phyloP scores from a whole-genome alignment of 768 basidiomycete species.

The Chalciporus chontae region DNA sequence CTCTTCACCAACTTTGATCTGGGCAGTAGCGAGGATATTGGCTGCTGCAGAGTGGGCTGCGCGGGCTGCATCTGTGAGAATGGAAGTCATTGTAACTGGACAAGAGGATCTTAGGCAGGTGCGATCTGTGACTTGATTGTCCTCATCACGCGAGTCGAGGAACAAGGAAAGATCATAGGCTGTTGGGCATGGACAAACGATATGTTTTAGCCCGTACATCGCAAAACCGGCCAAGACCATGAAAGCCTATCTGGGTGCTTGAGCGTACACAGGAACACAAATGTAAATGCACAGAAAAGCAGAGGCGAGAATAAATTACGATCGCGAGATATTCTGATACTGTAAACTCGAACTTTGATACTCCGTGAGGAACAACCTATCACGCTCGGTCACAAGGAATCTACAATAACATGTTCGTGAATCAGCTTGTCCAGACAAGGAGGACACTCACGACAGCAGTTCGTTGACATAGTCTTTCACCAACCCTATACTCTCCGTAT shows the following conservation, averaged over 20 bases:
- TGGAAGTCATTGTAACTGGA: slow-evolving; percentile 41
- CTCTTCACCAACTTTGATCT: slow-evolving; percentile 35
- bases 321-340: slow-evolving; percentile 82
- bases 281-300: background rate
- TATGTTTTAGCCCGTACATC: background rate
- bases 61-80: slow-evolving; percentile 43
- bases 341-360: slow-evolving; percentile 74
- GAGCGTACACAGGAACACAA: background rate
- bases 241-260: background rate
- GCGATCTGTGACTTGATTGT: too few species aligned
- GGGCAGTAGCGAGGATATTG: slow-evolving; percentile 43
- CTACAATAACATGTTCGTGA: slow-evolving; percentile 34
- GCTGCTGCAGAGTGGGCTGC: slow-evolving; percentile 55
- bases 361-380: slow-evolving; percentile 68
- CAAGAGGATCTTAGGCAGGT: too few species aligned
- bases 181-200: too few species aligned
- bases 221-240: too few species aligned
- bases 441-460: slow-evolving; percentile 61
- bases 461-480: slow-evolving; percentile 90
- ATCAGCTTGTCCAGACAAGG: background rate
- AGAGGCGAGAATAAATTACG: slow-evolving; percentile 37
- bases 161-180: too few species aligned
- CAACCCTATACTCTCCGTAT: slow-evolving; percentile 77
- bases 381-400: slow-evolving; percentile 75
- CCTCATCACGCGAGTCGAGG: background rate